phyloP scores from a whole-genome alignment of 805 yeast genomes.

The Yamadazyma sp. region DNA sequence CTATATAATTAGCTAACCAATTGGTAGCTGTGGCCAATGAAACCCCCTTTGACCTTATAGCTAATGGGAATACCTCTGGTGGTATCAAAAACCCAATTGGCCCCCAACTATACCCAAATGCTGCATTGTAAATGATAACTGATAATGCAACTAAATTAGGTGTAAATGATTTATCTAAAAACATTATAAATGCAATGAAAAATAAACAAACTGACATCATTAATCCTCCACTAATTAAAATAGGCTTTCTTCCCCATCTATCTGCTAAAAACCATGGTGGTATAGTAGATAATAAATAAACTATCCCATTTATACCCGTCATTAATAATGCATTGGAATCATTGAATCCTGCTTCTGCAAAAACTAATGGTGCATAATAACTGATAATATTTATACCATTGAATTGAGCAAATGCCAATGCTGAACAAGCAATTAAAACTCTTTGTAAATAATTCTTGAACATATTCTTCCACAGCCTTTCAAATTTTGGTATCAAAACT shows the following conservation, averaged over 20 bases:
- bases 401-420: conserved; percentile 44
- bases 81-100: conserved; percentile 44
- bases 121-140: conserved; percentile 41
- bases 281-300: conserved; percentile 37
- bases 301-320: conserved; percentile 42
- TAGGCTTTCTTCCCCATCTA: conserved; percentile 45
- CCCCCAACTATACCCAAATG: conserved; percentile 47
- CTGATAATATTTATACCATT: conserved; percentile 58
- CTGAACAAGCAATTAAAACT: conserved; percentile 39
- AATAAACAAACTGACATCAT: conserved; percentile 37
- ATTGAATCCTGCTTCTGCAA: conserved; percentile 44
- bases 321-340: conserved; percentile 40
- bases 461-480: conserved; percentile 42
- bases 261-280: conserved; percentile 47
- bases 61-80: conserved; percentile 43
- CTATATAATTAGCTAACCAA: conserved; percentile 44
- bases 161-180: conserved; percentile 27
- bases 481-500: conserved; percentile 32
- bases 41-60: conserved; percentile 42
- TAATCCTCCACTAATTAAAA: conserved; percentile 38
- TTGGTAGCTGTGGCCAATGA: conserved; percentile 44
- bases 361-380: conserved; percentile 57
- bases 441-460: conserved; percentile 35
- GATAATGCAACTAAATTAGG: conserved; percentile 38
- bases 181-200: conserved; percentile 33